Evolutionary conservation across 768 basidiomycete species (phyloP).

Genomic region (Cystobasidium ongulense): DNA sequence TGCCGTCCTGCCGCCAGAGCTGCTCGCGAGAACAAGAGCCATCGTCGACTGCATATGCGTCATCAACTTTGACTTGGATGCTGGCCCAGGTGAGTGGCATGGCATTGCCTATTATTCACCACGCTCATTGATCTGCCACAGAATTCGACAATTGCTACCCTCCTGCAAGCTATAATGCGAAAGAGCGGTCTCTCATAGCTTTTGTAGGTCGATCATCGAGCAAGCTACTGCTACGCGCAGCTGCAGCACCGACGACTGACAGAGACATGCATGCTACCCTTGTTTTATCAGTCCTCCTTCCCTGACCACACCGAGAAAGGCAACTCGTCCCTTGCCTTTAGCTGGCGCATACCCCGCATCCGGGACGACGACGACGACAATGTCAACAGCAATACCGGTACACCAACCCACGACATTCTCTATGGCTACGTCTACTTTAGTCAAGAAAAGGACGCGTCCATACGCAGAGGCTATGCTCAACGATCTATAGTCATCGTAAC

Average conservation of each 20-base stretch:
- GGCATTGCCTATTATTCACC: slow-evolving; percentile 32
- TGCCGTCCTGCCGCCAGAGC: neutral
- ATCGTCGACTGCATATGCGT: slow-evolving; percentile 35
- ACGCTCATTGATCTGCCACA: slow-evolving; percentile 25
- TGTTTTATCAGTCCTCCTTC: neutral
- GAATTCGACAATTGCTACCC: slow-evolving; percentile 33
- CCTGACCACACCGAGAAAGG: slow-evolving; percentile 24
- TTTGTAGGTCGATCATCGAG: neutral
- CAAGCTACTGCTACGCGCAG: slow-evolving; percentile 33
- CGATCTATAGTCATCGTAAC: slow-evolving; percentile 70
- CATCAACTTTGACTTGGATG: slow-evolving; percentile 40
- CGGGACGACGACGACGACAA: neutral
- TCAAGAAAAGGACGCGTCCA: slow-evolving; percentile 57
- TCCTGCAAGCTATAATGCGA: neutral
- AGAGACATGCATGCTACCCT: neutral
- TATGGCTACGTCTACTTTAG: slow-evolving; percentile 73
- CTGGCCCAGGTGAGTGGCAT: slow-evolving; percentile 28
- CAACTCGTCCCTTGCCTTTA: slow-evolving; percentile 2
- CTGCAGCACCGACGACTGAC: slow-evolving; percentile 33
- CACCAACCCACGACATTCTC: slow-evolving; percentile 53
- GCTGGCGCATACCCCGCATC: slow-evolving; percentile 13
- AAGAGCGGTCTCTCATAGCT: slow-evolving; percentile 4
- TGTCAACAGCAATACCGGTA: neutral
- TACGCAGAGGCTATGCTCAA: slow-evolving; percentile 67
- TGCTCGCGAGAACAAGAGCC: neutral